phyloP scores from a whole-genome alignment of 805 yeast genomes.

The Starmerella potacharoeniae region DNA sequence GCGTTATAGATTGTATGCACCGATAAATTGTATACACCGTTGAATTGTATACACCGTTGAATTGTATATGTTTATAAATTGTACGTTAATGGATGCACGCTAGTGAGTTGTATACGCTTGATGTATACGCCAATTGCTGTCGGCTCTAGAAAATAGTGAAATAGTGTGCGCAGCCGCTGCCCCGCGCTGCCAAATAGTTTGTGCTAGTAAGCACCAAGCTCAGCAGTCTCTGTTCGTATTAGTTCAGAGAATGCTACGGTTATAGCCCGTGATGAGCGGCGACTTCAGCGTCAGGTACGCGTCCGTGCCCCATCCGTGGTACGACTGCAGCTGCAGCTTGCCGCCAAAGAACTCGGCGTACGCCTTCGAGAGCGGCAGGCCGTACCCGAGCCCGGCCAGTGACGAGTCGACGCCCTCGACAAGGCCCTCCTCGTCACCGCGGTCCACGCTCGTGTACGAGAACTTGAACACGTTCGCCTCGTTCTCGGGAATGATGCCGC shows the following conservation, averaged over 20 bases:
- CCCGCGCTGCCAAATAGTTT: no score
- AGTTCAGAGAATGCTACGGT: constrained; percentile 9
- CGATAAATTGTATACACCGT: no score
- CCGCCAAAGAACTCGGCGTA: constrained; percentile 69
- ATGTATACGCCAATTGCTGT: no score
- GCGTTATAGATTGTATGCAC: no score
- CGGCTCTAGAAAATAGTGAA: no score
- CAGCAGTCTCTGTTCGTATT: no score
- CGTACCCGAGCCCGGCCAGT: constrained; percentile 94
- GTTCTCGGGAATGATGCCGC: constrained; percentile 65
- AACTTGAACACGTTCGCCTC: constrained; percentile 68
- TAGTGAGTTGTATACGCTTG: no score
- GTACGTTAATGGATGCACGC: no score
- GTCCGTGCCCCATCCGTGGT: constrained; percentile 71
- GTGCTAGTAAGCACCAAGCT: no score
- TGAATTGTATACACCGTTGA: no score
- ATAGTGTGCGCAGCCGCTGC: no score
- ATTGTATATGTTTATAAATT: no score
- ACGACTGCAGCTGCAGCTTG: constrained; percentile 51
- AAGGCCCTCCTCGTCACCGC: constrained; percentile 37
- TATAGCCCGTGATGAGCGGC: constrained; percentile 21
- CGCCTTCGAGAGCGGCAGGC: constrained; percentile 71
- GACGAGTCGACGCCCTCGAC: constrained; percentile 61
- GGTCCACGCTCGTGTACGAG: constrained; percentile 70
- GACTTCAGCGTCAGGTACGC: constrained; percentile 41